Evolutionary conservation across 2,329 filamentous ascomycete species (phyloP), one percentile per base, ranked within the genome.

Genomic region (Dactylellina haptotyla): DNA sequence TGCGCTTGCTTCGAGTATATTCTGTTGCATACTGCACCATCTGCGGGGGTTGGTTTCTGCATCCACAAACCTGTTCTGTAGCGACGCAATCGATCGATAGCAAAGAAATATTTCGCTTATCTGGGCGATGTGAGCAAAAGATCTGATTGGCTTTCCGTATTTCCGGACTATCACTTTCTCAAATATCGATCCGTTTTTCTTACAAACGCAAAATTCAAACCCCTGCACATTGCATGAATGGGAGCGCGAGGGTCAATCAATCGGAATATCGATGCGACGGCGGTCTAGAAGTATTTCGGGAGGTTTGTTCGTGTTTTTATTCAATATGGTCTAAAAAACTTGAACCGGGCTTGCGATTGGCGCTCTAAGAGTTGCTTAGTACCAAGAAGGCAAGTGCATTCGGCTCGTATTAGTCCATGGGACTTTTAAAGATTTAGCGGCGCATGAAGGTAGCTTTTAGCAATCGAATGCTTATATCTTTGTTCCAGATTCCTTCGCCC

Each of bases 71-170:
- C 39, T 9, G n/a, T 9, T 18, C 43, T 46, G 9, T 9, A 9
- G n/a, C 43, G 3, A 20, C 43, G 46, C 23, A 50, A 25, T 51
- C 51, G 58, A 57, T 50, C 50, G 34, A 45, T 30, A 30, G 4
- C 9, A 43, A 23, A 30, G 26, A 10, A 18, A 57, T 23, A 41
- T 51, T 18, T 71, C 65, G 65, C 65, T 71, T 57, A 71, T 71
- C 65, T 56, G 30, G 18, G 20, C 32, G n/a, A 23, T 32, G 39
- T 2, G 18, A 30, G 18, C 18, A 18, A 6, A 23, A 9, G 30
- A 50, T 50, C 41, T 62, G 32, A 71, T 71, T 71, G 57, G 65
- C 1, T 37, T 45, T 8, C 20, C 4, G 14, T 28, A 16, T 53
- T 53, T 53, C 48, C 50, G 30, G 39, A 37, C n/a, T 4, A 6